Percentiles rank a stretch among this genome's conserved stretches.
These are phyloP conservation scores for Paracorniculantispora psalliotae DNA, from an alignment of 2,329 filamentous ascomycete genomes.

Conservation along the genomic window DNA sequence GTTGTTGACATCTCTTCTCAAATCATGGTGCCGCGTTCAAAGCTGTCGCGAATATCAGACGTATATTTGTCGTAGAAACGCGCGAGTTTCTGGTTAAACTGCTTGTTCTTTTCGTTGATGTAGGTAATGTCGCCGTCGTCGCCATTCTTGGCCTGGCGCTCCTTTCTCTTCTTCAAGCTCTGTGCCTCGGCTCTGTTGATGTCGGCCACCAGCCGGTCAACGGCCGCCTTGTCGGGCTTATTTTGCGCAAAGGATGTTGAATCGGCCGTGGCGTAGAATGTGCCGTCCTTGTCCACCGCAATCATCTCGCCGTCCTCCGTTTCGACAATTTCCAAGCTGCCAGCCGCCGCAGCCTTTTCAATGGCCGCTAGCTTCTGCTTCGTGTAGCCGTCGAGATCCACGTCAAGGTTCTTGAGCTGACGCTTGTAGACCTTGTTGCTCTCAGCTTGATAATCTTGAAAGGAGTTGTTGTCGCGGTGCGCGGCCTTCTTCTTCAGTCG, in stretches of 20 bases:
- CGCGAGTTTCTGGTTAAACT: slow-evolving; percentile 96
- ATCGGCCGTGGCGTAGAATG: slow-evolving; percentile 85
- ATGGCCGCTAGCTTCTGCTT: slow-evolving; percentile 80
- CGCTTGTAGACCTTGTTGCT: slow-evolving; percentile 91
- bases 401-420: slow-evolving; percentile 71
- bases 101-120: slow-evolving; percentile 99
- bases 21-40: slow-evolving; percentile 95
- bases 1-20: slow-evolving; percentile 38
- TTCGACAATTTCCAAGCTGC: slow-evolving; percentile 88
- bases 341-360: slow-evolving; percentile 76
- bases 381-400: slow-evolving; percentile 80
- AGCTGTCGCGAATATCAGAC: slow-evolving; percentile 91
- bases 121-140: slow-evolving; percentile 92
- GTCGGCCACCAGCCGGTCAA: slow-evolving; percentile 83
- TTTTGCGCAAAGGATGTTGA: slow-evolving; percentile 76
- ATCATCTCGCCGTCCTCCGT: slow-evolving; percentile 93
- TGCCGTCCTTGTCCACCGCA: slow-evolving; percentile 85
- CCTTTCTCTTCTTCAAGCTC: slow-evolving; percentile 77
- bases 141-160: slow-evolving; percentile 70
- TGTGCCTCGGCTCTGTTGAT: slow-evolving; percentile 83
- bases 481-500: slow-evolving; percentile 79
- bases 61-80: slow-evolving; percentile 99
- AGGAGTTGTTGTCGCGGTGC: slow-evolving; percentile 79
- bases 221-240: slow-evolving; percentile 78
- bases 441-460: slow-evolving; percentile 83